Conservation (phyloP, 2,329 filamentous ascomycete genomes). For the Diaporthe ampelina region DNA sequence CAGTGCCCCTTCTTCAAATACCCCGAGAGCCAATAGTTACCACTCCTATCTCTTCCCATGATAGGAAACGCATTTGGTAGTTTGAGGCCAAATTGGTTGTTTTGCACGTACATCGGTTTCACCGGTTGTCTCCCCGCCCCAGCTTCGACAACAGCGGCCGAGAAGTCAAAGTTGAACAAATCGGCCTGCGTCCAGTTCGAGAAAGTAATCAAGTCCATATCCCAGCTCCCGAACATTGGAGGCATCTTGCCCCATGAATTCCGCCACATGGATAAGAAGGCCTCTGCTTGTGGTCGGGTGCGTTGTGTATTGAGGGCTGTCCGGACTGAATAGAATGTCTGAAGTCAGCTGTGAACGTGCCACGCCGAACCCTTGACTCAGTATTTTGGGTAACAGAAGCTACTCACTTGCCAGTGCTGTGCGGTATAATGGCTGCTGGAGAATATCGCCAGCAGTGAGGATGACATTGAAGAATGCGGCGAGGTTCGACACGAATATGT, state of each 20-base stretch:
- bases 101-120: conserved; percentile 25
- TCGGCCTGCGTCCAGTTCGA: conserved; percentile 51
- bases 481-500: conserved; percentile 2
- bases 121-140: not conserved
- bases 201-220: conserved; percentile 50
- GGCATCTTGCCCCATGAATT: conserved; percentile 44
- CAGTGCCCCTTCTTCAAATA: conserved; percentile 16
- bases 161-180: conserved; percentile 48
- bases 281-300: conserved; percentile 52
- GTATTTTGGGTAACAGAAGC: not conserved
- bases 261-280: conserved; percentile 49
- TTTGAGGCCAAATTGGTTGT: not conserved
- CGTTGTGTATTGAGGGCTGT: conserved; percentile 48
- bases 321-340: conserved; percentile 42
- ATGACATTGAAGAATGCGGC: not conserved
- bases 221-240: conserved; percentile 49
- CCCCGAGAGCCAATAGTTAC: conserved; percentile 13
- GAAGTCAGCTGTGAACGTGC: not conserved
- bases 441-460: conserved; percentile 5
- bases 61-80: conserved; percentile 31
- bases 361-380: not conserved
- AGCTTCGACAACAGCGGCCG: conserved; percentile 42
- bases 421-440: conserved; percentile 47
- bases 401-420: conserved; percentile 42
- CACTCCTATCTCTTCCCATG: conserved; percentile 7